Percentiles rank a stretch among this genome's conserved stretches.
Evolutionary conservation across 306 rosid genomes (phyloP).

Genomic region (Trifolium subterraneum): DNA sequence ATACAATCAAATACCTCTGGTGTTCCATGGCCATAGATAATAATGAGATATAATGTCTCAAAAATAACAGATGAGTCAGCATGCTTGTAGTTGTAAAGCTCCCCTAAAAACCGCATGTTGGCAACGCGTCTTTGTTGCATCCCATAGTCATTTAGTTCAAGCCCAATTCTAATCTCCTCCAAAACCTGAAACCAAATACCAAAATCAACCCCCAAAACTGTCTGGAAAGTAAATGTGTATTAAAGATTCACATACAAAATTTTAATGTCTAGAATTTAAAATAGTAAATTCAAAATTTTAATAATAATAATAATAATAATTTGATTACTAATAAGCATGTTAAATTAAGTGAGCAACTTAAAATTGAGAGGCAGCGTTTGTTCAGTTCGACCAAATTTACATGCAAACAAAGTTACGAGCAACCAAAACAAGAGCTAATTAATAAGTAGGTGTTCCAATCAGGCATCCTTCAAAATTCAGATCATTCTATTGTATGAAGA

Average conservation of each 20-base stretch:
- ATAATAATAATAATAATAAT: neutral
- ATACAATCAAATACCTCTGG: conserved; percentile 66
- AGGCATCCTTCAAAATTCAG: conserved; percentile 39
- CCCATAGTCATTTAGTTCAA: conserved; percentile 92
- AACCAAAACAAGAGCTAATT: conserved; percentile 19
- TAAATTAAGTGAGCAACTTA: conserved; percentile 33
- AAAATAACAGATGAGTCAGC: conserved; percentile 96
- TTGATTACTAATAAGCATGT: conserved; percentile 12
- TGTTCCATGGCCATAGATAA: conserved; percentile 84
- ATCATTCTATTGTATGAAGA: conserved; percentile 24
- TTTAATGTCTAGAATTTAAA: conserved; percentile 18
- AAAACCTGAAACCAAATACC: conserved; percentile 69
- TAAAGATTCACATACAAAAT: conserved; percentile 6
- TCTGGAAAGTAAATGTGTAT: conserved; percentile 10
- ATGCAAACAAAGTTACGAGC: conserved; percentile 1
- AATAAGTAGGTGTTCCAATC: neutral
- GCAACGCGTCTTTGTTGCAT: conserved; percentile 97
- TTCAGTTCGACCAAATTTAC: conserved; percentile 27
- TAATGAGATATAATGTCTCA: conserved; percentile 88
- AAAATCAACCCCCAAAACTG: conserved; percentile 30
- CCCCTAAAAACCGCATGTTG: conserved; percentile 95
- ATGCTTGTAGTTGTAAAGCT: conserved; percentile 95
- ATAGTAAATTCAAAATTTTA: conserved; percentile 14
- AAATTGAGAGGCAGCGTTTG: conserved; percentile 1
- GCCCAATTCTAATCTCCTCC: conserved; percentile 98